Evolutionary conservation across 768 basidiomycete genomes (phyloP), one percentile per base, ranked within the genome.

Genomic region (Candolleomyces efflorescens): DNA sequence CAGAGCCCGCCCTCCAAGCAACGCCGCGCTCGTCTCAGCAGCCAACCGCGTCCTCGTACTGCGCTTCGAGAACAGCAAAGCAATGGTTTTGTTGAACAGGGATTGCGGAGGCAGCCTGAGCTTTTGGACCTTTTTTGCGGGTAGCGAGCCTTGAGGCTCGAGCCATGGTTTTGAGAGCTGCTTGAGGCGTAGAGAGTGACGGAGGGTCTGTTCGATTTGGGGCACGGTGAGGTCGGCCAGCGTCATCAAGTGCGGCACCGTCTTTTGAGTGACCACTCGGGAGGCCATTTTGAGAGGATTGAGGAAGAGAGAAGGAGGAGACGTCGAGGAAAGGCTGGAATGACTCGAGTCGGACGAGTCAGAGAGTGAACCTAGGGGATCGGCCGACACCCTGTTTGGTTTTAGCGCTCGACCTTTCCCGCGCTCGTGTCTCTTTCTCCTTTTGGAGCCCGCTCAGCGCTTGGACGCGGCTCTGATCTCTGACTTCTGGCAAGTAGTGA

Each of bases 1-100:
- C 63, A 98, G 80, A 0, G 96, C 86, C 7, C 86, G 84, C 4
- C 94, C 97, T 18, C 96, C 96, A 0, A 99, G 82, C 12, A 93
- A 71, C 1, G 78, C 67, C 0, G 89, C 73, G 23, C 91, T 83
- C 0, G 93, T 95, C 75, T 99, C 96, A 7, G 89, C 87, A 2
- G 93, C 82, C 6, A 98, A 71, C 12, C 97, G 84, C 0, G 97
- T 99, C 45, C 96, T 83, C 0, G 96, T 98, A 66, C 90, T 92
- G 38, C 96, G 85, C 68, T 99, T 99, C 1, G 87, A 87, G 72
- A 99, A 98, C 39, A 98, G 70, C 55, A 98, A 74, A 0, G 95
- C 95, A 59, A 98, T 81, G 0, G 90, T 85, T 71, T 95, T 94
- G 68, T 83, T 85, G 67, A 85, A 86, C 3, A 93, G 78, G 2